Conservation (phyloP, 305 asterid species). For the Plantago lanceolata region DNA sequence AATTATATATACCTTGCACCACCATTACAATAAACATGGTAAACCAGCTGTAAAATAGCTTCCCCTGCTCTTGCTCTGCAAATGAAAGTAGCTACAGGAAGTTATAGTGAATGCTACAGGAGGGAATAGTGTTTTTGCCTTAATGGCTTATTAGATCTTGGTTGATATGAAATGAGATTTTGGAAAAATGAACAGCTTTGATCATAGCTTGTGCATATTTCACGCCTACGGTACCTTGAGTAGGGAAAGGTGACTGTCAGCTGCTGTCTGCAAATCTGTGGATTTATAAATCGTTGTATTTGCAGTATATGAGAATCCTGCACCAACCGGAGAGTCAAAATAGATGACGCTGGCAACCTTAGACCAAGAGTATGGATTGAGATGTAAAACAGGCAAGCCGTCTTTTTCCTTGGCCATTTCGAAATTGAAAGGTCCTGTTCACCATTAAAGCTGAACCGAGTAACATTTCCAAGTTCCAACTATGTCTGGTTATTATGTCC, state of each 20-base stretch:
- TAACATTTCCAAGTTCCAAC: no score
- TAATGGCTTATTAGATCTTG: no score
- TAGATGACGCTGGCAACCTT: slow-evolving; percentile 55
- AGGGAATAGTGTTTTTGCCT: no score
- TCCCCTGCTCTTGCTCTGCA: no score
- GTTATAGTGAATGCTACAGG: no score
- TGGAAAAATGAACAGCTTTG: not conserved
- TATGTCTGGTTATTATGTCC: no score
- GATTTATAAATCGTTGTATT: slow-evolving; percentile 21
- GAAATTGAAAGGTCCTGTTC: slow-evolving; percentile 59
- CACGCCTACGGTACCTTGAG: slow-evolving; percentile 44
- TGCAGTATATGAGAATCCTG: slow-evolving; percentile 45
- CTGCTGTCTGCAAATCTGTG: slow-evolving; percentile 52
- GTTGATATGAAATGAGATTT: not conserved
- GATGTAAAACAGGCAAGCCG: slow-evolving; percentile 49
- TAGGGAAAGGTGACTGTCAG: slow-evolving; percentile 49
- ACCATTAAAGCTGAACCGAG: not conserved
- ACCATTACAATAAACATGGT: no score
- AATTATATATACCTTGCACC: no score
- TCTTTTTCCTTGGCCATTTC: slow-evolving; percentile 36
- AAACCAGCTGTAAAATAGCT: no score
- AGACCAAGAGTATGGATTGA: slow-evolving; percentile 54
- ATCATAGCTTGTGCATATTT: not conserved
- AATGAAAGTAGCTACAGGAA: no score
- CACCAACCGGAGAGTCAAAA: slow-evolving; percentile 60